These are phyloP conservation scores for Solanum dulcamara DNA, from an alignment of 257 asterid genomes.

Conservation along the genomic window DNA sequence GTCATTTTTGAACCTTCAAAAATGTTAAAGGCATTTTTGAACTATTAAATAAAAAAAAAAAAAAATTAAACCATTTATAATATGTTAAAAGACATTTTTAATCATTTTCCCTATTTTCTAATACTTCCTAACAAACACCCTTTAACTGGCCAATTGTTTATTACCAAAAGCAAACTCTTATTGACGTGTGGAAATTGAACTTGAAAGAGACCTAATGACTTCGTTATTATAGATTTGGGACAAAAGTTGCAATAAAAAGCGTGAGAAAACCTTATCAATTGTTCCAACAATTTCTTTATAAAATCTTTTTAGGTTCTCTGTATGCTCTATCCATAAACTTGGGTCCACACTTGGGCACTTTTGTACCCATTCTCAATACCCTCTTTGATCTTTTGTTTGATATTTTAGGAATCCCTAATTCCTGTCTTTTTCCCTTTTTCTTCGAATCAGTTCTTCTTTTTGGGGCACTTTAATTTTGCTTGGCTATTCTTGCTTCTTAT, in stretches of 20 bases:
- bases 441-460: constrained; percentile 1
- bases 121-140: neutral
- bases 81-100: too few species aligned
- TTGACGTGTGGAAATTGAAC: neutral
- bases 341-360: neutral
- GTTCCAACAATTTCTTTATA: neutral
- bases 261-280: constrained; percentile 1
- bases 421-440: neutral
- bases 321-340: neutral
- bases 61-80: too few species aligned
- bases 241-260: neutral
- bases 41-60: too few species aligned
- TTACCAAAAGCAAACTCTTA: neutral
- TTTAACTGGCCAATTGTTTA: neutral
- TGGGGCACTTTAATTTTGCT: neutral
- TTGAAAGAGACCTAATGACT: neutral
- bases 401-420: constrained; percentile 1
- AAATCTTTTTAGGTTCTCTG: neutral
- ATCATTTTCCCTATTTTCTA: too few species aligned
- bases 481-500: neutral
- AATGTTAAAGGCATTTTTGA: too few species aligned
- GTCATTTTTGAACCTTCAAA: too few species aligned
- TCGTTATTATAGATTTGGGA: neutral
- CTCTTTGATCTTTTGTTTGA: neutral
- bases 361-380: neutral